Conservation (phyloP, 2,329 filamentous ascomycete genomes). For the Hypoxylon sp. region DNA sequence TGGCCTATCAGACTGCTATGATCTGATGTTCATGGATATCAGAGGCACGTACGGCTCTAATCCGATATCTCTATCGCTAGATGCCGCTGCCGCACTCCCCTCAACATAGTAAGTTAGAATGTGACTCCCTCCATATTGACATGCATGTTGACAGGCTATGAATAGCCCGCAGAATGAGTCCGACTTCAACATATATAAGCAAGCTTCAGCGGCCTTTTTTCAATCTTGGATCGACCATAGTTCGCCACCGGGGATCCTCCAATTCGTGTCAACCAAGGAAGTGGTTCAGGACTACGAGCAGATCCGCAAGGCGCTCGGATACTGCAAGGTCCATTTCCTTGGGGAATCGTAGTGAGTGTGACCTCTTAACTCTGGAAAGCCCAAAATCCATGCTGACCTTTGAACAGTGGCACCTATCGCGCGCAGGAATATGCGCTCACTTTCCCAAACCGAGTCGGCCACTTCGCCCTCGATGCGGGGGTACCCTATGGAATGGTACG, state of each 20-base stretch:
- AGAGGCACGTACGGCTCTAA: not conserved
- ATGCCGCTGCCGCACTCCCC: not conserved
- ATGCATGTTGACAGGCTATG: not conserved
- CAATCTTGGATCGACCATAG: not conserved
- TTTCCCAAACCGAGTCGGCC: not conserved
- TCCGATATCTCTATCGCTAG: not conserved
- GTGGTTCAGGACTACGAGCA: not conserved
- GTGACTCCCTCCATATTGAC: not conserved
- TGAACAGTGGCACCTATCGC: not conserved
- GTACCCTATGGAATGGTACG: not conserved
- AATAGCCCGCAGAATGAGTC: not conserved
- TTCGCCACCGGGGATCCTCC: not conserved
- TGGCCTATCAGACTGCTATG: not conserved
- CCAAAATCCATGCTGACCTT: not conserved
- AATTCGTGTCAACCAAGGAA: not conserved
- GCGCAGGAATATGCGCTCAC: not conserved
- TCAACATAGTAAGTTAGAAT: not conserved
- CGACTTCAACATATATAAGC: not conserved
- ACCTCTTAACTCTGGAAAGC: not conserved
- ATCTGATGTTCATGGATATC: not conserved
- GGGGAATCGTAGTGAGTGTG: not conserved
- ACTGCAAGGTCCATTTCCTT: not conserved
- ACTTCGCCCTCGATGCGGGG: not conserved
- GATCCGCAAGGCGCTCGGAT: constrained; percentile 1
- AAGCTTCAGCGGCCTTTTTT: not conserved